Percentiles rank a stretch among this genome's conserved stretches.
phyloP scores from a whole-genome alignment of 202 grass and related monocot genomes.

The Zizania palustris region DNA sequence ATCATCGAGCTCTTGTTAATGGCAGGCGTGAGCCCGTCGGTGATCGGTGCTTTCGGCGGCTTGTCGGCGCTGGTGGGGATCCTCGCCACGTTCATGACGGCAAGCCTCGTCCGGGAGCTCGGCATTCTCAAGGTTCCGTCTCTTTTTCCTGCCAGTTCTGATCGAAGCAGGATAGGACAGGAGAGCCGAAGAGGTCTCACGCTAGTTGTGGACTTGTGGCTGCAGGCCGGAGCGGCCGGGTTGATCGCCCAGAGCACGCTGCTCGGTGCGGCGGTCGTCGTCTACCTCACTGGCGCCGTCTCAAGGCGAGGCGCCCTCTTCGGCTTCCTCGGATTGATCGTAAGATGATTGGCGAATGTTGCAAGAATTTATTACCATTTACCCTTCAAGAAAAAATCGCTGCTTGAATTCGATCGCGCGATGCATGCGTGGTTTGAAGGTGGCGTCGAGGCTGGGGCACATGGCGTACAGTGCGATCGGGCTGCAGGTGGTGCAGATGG shows the following conservation, averaged over 20 bases:
- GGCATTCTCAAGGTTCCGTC: slow-evolving; percentile 51
- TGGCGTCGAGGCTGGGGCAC: slow-evolving; percentile 55
- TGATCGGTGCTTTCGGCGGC: slow-evolving; percentile 51
- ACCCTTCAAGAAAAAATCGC: too few species aligned
- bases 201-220: too few species aligned
- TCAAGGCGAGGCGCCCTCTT: slow-evolving; percentile 32
- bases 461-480: slow-evolving; percentile 66
- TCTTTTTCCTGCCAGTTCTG: neutral
- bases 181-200: too few species aligned
- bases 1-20: neutral
- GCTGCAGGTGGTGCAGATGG: slow-evolving; percentile 64
- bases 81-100: slow-evolving; percentile 48
- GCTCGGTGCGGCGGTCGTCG: slow-evolving; percentile 40
- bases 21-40: slow-evolving; percentile 41
- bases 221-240: slow-evolving; percentile 57
- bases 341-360: neutral
- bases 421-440: slow-evolving; percentile 52
- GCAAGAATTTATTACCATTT: neutral
- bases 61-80: slow-evolving; percentile 59
- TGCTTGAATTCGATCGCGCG: too few species aligned
- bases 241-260: slow-evolving; percentile 51
- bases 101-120: slow-evolving; percentile 50
- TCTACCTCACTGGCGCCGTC: slow-evolving; percentile 43
- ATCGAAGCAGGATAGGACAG: too few species aligned
- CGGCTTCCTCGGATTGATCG: slow-evolving; percentile 53